Conservation (phyloP, 805 yeast species). For the Zygosaccharomyces bisporus region DNA sequence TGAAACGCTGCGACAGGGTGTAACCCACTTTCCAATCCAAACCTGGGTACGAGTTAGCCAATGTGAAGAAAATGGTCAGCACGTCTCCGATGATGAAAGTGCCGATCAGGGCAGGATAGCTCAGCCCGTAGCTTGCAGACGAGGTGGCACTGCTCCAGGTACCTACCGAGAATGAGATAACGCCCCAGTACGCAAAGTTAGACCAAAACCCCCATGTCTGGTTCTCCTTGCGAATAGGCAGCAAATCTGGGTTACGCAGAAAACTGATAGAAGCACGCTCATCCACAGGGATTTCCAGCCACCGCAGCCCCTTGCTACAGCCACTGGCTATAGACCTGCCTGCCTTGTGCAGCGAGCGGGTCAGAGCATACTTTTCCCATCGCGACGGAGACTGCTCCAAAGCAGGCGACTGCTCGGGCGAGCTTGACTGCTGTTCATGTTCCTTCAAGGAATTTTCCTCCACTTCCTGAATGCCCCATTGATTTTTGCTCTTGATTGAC, state of each 20-base stretch:
- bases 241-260: slow-evolving; percentile 36
- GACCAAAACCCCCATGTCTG: slow-evolving; percentile 43
- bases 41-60: slow-evolving; percentile 48
- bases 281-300: slow-evolving; percentile 33
- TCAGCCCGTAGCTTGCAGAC: slow-evolving; percentile 43
- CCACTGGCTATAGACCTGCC: not conserved
- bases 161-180: slow-evolving; percentile 43
- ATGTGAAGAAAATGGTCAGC: slow-evolving; percentile 42
- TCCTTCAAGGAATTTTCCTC: not conserved
- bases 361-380: too few relatives aligned
- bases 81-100: slow-evolving; percentile 46
- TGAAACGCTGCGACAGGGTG: slow-evolving; percentile 44
- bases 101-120: slow-evolving; percentile 45
- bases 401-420: not conserved
- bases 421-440: not conserved
- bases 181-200: slow-evolving; percentile 44
- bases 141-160: slow-evolving; percentile 47
- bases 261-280: slow-evolving; percentile 32
- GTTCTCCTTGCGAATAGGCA: slow-evolving; percentile 26
- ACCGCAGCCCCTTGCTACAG: slow-evolving; percentile 11
- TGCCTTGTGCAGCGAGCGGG: too few relatives aligned
- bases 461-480: not conserved
- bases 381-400: too few relatives aligned
- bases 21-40: slow-evolving; percentile 48
- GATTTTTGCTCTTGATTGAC: not conserved